Evolutionary conservation across 169 alveolate genomes (phyloP), one percentile per base, ranked within the genome.

Genomic region (Amoebophrya sp.): DNA sequence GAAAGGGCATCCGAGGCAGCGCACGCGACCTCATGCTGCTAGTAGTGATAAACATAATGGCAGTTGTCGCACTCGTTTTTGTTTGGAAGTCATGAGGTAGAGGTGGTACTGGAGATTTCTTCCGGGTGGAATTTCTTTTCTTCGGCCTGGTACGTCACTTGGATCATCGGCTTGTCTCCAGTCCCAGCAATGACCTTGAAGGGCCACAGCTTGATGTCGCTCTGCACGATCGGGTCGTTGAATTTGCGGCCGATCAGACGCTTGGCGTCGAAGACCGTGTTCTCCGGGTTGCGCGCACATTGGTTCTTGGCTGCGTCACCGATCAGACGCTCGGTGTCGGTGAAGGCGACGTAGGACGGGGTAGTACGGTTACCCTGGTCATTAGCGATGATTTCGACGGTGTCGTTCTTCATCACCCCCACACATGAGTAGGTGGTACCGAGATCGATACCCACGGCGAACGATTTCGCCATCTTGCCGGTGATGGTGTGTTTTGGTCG

Each of bases 371-470:
- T 98, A 40, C 99, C 99, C 93, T 98, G 98, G 91, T 98, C 99
- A 92, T 98, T 98, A 29, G 99, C 98, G 92, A 98, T 97, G 91
- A 98, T 98, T 91, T 98, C 99, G 93, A 97, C 98, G n/a, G 99
- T 98, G 88, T 97, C 96, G 91, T 96, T 95, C 95, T 98, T 99
- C 99, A 98, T 96, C 48, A 99, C 97, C 7, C 99, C 99, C 40
- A 97, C 99, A 93, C 99, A 98, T 69, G 99, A 97, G 97, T 99
- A 97, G 69, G 99, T 99, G 41, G 99, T 99, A 70, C 99, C 99
- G 93, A 99, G 95, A 95, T 99, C 99, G 69, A 99, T 98, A 92
- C 99, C 99, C 88, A 99, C 98, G 23, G 93, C 93, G 69, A 78
- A 69, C 15, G 92, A 89, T 48, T 91, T 92, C 58, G 93, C 34